A percentile compares a stretch with the other conserved stretches of the same genome.
Evolutionary conservation across 1,284 basidiomycete species (phyloP).

Genomic region (Wolfiporia cocos): DNA sequence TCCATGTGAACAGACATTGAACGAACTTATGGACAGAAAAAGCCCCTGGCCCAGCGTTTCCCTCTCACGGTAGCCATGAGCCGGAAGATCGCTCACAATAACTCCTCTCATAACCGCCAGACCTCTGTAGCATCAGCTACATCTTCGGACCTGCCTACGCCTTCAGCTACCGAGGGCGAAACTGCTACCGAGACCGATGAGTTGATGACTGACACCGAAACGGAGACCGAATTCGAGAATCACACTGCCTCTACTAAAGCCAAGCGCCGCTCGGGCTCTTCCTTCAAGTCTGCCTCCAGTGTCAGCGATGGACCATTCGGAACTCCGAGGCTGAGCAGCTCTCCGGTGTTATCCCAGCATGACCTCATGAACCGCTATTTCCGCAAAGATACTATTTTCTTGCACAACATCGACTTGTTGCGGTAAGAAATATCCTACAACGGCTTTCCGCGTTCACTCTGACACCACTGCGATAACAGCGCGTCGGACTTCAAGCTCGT

Average conservation of each 20-base stretch:
- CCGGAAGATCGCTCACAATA: conserved; percentile 13
- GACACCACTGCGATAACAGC: conserved; percentile 27
- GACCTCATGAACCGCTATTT: conserved; percentile 91
- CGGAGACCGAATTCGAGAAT: conserved; percentile 33
- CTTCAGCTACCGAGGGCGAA: conserved; percentile 67
- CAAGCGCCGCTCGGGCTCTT: conserved; percentile 11
- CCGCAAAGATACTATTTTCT: conserved; percentile 78
- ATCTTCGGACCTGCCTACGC: conserved; percentile 38
- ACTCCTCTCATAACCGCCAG: no score
- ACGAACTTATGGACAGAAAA: conserved; percentile 83
- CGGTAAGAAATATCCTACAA: conserved; percentile 43
- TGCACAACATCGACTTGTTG: conserved; percentile 82
- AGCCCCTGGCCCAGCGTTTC: conserved; percentile 80
- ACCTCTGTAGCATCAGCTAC: conserved; percentile 16
- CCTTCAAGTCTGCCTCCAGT: conserved; percentile 8
- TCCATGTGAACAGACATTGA: conserved; percentile 71
- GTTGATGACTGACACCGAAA: conserved; percentile 64
- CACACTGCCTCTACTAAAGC: conserved; percentile 2
- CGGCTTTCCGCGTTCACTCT: conserved; percentile 1
- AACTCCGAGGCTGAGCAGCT: conserved; percentile 15
- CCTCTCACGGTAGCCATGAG: conserved; percentile 38
- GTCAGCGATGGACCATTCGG: conserved; percentile 3
- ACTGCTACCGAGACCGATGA: conserved; percentile 60
- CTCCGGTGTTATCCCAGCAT: conserved; percentile 57
- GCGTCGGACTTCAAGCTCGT: conserved; percentile 65